Evolutionary conservation across 2,329 filamentous ascomycete genomes (phyloP).

Genomic region (Anthostomella pinea): DNA sequence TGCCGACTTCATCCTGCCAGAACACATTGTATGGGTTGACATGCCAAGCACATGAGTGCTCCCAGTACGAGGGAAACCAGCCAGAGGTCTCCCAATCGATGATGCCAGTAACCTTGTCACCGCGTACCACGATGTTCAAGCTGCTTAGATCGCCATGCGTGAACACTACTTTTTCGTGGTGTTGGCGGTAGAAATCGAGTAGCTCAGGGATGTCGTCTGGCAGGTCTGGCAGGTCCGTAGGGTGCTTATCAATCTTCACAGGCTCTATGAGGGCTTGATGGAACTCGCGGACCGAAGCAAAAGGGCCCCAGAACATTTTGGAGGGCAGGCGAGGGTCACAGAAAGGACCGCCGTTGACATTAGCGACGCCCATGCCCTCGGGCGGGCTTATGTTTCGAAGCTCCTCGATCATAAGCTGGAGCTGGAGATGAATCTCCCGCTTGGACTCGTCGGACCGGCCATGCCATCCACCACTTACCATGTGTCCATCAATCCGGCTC

Average conservation of each 20-base stretch:
- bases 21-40: conserved; percentile 9
- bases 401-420: conserved; percentile 22
- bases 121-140: conserved; percentile 27
- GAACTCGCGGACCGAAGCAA: conserved; percentile 30
- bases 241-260: conserved; percentile 1
- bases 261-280: conserved; percentile 26
- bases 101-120: conserved; percentile 27
- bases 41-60: conserved; percentile 12
- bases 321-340: conserved; percentile 27
- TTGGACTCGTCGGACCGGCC: conserved; percentile 8
- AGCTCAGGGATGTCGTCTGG: conserved; percentile 14
- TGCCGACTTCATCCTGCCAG: conserved; percentile 11
- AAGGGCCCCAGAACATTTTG: conserved; percentile 29
- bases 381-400: conserved; percentile 22
- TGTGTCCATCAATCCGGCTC: conserved; percentile 31
- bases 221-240: not conserved
- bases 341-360: conserved; percentile 26
- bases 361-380: conserved; percentile 16
- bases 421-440: conserved; percentile 17
- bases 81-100: conserved; percentile 10
- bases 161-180: conserved; percentile 5
- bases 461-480: conserved; percentile 4
- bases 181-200: conserved; percentile 17
- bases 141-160: conserved; percentile 30
- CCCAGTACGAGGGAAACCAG: conserved; percentile 12